These are phyloP conservation scores for Sphagnurus paluster DNA, from an alignment of 1,284 basidiomycete genomes.

Conservation along the genomic window DNA sequence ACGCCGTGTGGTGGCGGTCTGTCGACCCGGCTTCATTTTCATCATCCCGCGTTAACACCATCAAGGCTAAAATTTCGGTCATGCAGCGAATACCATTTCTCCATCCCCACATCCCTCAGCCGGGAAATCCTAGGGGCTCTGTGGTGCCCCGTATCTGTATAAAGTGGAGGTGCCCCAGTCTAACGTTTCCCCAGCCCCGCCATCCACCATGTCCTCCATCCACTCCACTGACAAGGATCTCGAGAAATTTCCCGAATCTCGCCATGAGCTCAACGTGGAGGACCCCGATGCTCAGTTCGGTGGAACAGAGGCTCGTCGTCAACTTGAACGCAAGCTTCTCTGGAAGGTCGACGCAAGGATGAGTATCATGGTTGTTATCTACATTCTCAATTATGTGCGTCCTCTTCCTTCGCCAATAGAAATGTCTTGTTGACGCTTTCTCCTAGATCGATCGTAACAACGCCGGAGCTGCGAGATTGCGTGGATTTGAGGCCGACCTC, in stretches of 20 bases:
- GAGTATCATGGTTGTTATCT: slow-evolving; percentile 65
- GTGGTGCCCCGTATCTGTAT: background rate
- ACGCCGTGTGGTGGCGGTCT: no score
- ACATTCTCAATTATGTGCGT: slow-evolving; percentile 65
- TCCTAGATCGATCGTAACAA: slow-evolving; percentile 66
- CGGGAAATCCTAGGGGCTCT: background rate
- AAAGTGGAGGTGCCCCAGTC: background rate
- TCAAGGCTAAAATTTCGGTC: background rate
- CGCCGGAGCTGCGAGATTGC: slow-evolving; percentile 60
- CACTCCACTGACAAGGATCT: slow-evolving; percentile 16
- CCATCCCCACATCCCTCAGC: background rate
- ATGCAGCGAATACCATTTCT: slow-evolving; percentile 1
- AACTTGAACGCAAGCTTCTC: slow-evolving; percentile 54
- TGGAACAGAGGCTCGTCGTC: slow-evolving; percentile 37
- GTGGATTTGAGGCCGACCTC: slow-evolving; percentile 73
- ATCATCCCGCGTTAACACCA: background rate
- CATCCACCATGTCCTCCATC: slow-evolving; percentile 16
- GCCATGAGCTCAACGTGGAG: slow-evolving; percentile 5
- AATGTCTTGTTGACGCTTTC: slow-evolving; percentile 3
- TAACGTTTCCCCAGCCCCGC: background rate
- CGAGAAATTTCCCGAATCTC: slow-evolving; percentile 8
- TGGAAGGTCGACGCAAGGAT: slow-evolving; percentile 64
- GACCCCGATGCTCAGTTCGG: slow-evolving; percentile 35
- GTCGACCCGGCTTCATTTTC: background rate
- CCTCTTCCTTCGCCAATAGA: slow-evolving; percentile 1